Evolutionary conservation across 1,284 basidiomycete genomes (phyloP), one percentile per base, ranked within the genome.

Genomic region (Ceratobasidium sp.): DNA sequence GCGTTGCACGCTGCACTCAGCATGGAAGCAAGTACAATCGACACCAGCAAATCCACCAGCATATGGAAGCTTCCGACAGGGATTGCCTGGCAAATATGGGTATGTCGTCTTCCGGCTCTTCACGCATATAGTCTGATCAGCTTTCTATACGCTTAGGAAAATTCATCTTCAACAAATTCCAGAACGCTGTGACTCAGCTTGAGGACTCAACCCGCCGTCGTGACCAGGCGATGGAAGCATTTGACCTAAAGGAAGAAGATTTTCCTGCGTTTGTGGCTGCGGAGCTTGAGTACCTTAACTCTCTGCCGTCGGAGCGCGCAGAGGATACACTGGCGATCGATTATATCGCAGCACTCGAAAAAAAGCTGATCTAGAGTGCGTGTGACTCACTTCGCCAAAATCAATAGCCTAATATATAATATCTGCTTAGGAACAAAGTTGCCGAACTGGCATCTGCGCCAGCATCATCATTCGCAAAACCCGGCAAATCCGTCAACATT

Each of bases 11-110:
- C 1, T 72, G 63, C 12, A 78, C 76, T 0, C 73, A 77, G 0
- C 67, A 77, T 5, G 73, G 77, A 16, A 75, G 79, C 0, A 51
- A 73, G 0, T 82, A 78, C 62, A 79, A 77, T 23, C 78, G 78
- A 0, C 77, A 76, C 3, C 78, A 78, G 44, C 71, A 59, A 0
- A 76, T 79, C 28, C 75, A 78, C 40, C 46, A 73, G 16, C 72
- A 75, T 38, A 72, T 75, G 4, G 40, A 4, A 12, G 21, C 7
- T 6, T 59, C 58, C 6, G 58, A 59, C 21, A 21, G 40, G 14
- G 58, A 59, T 5, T 7, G 9, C 14, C 6, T 59, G 18, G 16
- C 38, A 33, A 59, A 59, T 42, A 38, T 59, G 58, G 58, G 58
- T 59, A 23, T 36, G 54, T 30, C 54, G 3, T n/a, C n/a, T n/a